phyloP scores from a whole-genome alignment of 2,329 filamentous ascomycete genomes.

The Aspergillus nomiae region DNA sequence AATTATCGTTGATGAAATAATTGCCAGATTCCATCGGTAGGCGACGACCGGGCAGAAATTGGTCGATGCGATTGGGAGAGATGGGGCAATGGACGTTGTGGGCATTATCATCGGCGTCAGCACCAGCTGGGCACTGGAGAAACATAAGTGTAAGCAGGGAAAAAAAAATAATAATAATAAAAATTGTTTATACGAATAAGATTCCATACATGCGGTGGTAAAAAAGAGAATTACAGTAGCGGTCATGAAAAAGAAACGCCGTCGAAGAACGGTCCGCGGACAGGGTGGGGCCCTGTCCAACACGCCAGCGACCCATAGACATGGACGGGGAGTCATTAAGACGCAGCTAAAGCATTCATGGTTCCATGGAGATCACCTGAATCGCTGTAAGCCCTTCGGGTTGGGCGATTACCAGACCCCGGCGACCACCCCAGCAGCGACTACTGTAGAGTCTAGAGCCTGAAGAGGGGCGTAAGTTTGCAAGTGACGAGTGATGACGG shows the following conservation, averaged over 20 bases:
- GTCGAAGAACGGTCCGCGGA: slow-evolving; percentile 22
- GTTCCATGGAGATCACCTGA: slow-evolving; percentile 37
- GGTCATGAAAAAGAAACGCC: slow-evolving; percentile 19
- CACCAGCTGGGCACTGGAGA: slow-evolving; percentile 1
- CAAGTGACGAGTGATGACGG: slow-evolving; percentile 19
- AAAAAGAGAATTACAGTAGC: slow-evolving; percentile 10
- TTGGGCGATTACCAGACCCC: slow-evolving; percentile 23
- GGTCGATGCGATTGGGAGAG: slow-evolving; percentile 1
- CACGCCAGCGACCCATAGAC: slow-evolving; percentile 39
- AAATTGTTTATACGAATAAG: slow-evolving; percentile 4
- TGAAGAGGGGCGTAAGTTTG: slow-evolving; percentile 22
- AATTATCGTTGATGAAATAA: slow-evolving; percentile 8
- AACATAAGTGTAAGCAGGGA: not conserved
- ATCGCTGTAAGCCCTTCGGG: slow-evolving; percentile 23
- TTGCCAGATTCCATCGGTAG: slow-evolving; percentile 10
- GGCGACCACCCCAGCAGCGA: slow-evolving; percentile 13
- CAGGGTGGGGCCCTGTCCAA: slow-evolving; percentile 23
- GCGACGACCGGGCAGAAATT: slow-evolving; percentile 7
- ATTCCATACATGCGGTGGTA: not conserved
- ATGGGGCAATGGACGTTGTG: slow-evolving; percentile 3
- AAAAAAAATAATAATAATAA: slow-evolving; percentile 3
- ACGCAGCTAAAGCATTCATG: slow-evolving; percentile 28
- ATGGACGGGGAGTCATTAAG: slow-evolving; percentile 36
- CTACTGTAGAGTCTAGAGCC: slow-evolving; percentile 21
- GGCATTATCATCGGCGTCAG: slow-evolving; percentile 1